phyloP scores from a whole-genome alignment of 208 protist genomes.

The Trypanosoma scelopori region DNA sequence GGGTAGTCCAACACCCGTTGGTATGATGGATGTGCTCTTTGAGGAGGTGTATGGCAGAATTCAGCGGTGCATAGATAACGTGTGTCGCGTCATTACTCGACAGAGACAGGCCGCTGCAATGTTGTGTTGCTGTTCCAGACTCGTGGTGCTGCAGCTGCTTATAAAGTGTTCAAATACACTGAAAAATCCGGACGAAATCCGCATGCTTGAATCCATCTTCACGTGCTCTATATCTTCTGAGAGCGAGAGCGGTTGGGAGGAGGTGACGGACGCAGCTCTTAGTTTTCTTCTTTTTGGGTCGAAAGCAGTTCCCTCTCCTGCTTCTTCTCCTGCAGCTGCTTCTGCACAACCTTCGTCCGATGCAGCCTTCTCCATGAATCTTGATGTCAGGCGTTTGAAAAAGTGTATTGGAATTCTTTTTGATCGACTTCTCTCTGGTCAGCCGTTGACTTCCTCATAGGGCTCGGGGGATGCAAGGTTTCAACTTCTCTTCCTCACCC shows the following conservation, averaged over 20 bases:
- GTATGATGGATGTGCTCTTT: constrained; percentile 82
- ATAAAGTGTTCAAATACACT: constrained; percentile 41
- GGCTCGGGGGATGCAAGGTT: no score
- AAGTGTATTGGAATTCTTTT: constrained; percentile 55
- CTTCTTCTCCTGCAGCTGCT: no score
- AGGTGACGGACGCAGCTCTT: constrained; percentile 73
- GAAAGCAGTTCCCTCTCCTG: not conserved
- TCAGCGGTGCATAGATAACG: constrained; percentile 44
- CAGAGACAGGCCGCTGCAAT: constrained; percentile 54
- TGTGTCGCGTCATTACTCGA: constrained; percentile 34
- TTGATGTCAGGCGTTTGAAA: constrained; percentile 59
- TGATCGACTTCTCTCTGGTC: constrained; percentile 30
- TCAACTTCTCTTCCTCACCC: no score
- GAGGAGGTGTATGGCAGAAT: constrained; percentile 73
- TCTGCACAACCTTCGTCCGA: not conserved
- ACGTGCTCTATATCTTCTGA: constrained; percentile 53
- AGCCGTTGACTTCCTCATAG: constrained; percentile 1
- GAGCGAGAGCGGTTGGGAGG: constrained; percentile 83
- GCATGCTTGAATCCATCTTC: constrained; percentile 57
- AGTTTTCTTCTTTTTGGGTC: constrained; percentile 47
- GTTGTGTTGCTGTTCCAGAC: constrained; percentile 76
- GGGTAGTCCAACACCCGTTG: constrained; percentile 68
- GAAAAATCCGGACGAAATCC: constrained; percentile 26
- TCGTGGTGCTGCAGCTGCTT: constrained; percentile 69
- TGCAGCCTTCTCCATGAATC: constrained; percentile 7